A percentile compares a stretch with the other conserved stretches of the same genome.
phyloP scores from a whole-genome alignment of 164 flowering plant genomes.

The Cinnamomum chago region DNA sequence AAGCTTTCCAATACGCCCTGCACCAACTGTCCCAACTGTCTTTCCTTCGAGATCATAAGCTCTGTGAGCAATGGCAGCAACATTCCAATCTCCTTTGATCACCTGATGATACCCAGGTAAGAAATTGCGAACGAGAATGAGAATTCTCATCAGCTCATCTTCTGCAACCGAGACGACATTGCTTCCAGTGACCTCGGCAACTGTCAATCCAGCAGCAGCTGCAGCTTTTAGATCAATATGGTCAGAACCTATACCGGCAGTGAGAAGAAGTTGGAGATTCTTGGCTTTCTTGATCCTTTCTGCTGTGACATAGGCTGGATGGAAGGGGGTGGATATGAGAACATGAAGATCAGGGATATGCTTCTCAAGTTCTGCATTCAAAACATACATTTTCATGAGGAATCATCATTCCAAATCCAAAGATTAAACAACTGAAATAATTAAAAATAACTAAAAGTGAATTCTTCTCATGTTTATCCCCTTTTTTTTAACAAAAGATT shows the following conservation, averaged over 20 bases:
- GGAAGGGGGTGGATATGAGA: conserved; percentile 91
- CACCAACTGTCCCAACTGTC: conserved; percentile 94
- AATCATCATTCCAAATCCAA: not conserved
- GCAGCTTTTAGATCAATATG: conserved; percentile 94
- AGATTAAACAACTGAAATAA: not conserved
- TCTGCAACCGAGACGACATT: conserved; percentile 95
- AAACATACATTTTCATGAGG: not conserved
- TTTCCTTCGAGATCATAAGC: conserved; percentile 98
- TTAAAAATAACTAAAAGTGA: not conserved
- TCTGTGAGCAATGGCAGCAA: conserved; percentile 78
- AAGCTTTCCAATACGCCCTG: conserved; percentile 90
- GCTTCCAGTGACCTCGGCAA: conserved; percentile 98
- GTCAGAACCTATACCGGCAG: conserved; percentile 98
- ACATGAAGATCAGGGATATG: conserved; percentile 93
- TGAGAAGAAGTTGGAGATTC: conserved; percentile 78
- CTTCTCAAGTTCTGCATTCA: conserved; percentile 82
- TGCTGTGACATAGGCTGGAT: conserved; percentile 93
- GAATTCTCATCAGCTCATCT: conserved; percentile 96
- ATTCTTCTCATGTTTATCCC: not conserved
- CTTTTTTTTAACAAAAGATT: too few species aligned
- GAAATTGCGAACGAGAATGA: conserved; percentile 88
- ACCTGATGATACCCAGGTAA: conserved; percentile 85
- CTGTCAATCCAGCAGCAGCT: conserved; percentile 89
- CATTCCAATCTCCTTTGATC: conserved; percentile 88
- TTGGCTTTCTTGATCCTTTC: conserved; percentile 93